phyloP scores from a whole-genome alignment of 2,329 filamentous ascomycete genomes.

The Penicillium griseofulvum region DNA sequence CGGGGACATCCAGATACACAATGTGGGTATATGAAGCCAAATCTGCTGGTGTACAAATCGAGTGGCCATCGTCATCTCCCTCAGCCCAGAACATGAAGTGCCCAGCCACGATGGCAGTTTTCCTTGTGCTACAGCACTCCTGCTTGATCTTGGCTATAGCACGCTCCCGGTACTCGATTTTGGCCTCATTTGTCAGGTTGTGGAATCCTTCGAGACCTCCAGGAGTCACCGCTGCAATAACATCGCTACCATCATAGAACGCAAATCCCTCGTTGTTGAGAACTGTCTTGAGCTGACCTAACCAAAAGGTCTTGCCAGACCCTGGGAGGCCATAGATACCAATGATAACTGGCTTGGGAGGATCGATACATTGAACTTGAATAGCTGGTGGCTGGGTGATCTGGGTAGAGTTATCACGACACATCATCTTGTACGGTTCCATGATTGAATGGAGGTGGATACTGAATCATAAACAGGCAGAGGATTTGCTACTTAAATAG shows the following conservation, averaged over 20 bases:
- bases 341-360: constrained; percentile 41
- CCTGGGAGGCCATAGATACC: constrained; percentile 57
- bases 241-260: constrained; percentile 55
- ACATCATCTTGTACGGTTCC: neutral
- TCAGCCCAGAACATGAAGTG: constrained; percentile 57
- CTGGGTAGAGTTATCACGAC: too few species aligned
- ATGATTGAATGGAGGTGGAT: too few species aligned
- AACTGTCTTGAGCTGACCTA: constrained; percentile 42
- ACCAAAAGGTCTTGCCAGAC: constrained; percentile 52
- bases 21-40: constrained; percentile 55
- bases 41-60: constrained; percentile 49
- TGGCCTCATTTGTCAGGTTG: constrained; percentile 34
- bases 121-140: constrained; percentile 34
- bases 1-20: constrained; percentile 52
- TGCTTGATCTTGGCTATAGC: constrained; percentile 49
- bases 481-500: too few species aligned
- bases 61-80: constrained; percentile 14
- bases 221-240: constrained; percentile 44
- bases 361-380: neutral
- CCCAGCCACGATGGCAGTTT: constrained; percentile 52
- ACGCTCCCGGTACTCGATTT: constrained; percentile 40
- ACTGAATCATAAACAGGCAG: too few species aligned
- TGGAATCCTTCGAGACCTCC: constrained; percentile 53
- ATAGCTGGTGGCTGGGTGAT: constrained; percentile 5
- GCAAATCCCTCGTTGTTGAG: constrained; percentile 38